Percentiles rank a stretch among this genome's conserved stretches.
Evolutionary conservation across 805 yeast species (phyloP).

Genomic region (Barnettozyma vustinii): DNA sequence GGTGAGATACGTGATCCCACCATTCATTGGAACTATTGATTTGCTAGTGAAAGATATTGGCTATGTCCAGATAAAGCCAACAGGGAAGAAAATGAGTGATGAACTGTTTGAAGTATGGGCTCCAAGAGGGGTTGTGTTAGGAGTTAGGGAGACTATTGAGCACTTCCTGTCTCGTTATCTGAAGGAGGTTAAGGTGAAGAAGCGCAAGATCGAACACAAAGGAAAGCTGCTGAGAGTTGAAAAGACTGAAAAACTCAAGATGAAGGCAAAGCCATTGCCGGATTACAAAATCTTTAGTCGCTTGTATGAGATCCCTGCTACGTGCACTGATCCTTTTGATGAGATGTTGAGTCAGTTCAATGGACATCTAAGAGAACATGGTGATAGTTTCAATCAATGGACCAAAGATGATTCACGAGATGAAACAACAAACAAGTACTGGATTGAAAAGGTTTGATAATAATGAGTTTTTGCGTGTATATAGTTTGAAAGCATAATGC

Average conservation of each 20-base stretch:
- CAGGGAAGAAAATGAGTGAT: conserved; percentile 37
- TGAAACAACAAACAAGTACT: conserved; percentile 21
- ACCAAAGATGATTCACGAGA: conserved; percentile 15
- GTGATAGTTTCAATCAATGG: conserved; percentile 19
- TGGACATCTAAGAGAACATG: conserved; percentile 19
- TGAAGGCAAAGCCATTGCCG: conserved; percentile 19
- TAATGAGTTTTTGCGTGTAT: neutral
- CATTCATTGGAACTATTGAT: conserved; percentile 65
- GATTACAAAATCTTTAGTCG: conserved; percentile 22
- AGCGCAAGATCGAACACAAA: conserved; percentile 17
- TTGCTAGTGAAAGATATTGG: conserved; percentile 64
- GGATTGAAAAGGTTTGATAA: conserved; percentile 26
- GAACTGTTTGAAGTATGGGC: conserved; percentile 45
- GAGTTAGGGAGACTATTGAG: conserved; percentile 49
- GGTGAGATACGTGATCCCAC: conserved; percentile 53
- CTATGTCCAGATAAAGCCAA: conserved; percentile 52
- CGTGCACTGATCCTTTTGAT: conserved; percentile 24
- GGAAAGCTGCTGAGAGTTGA: conserved; percentile 8
- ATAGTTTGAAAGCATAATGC: neutral
- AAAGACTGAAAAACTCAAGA: conserved; percentile 14
- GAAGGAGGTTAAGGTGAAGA: conserved; percentile 26
- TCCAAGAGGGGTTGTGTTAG: conserved; percentile 49
- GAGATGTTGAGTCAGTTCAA: conserved; percentile 25
- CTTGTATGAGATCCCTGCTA: conserved; percentile 21
- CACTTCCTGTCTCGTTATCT: conserved; percentile 30